These are phyloP conservation scores for Scheffersomyces coipomensis DNA, from an alignment of 805 yeast genomes.

Conservation along the genomic window DNA sequence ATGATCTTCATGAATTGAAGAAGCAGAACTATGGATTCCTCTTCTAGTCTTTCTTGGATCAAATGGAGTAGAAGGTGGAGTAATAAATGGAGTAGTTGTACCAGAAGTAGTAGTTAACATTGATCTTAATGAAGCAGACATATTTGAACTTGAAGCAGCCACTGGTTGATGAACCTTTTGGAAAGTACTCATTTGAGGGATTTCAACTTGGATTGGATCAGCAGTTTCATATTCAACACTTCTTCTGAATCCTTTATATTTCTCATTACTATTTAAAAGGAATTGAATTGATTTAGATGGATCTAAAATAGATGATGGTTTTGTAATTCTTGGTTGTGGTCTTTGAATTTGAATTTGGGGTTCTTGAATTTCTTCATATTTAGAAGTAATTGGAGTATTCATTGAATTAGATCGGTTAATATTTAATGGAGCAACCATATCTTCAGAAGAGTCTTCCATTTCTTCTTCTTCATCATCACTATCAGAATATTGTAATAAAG, in stretches of 20 bases:
- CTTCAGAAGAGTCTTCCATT: slow-evolving; percentile 13
- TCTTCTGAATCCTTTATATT: slow-evolving; percentile 44
- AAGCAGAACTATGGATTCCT: background rate
- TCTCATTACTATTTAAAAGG: slow-evolving; percentile 28
- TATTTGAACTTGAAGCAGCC: background rate
- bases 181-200: slow-evolving; percentile 13
- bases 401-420: slow-evolving; percentile 6
- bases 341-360: background rate
- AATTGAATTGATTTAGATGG: slow-evolving; percentile 16
- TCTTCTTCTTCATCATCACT: slow-evolving; percentile 10
- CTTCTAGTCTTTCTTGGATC: slow-evolving; percentile 19
- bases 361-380: background rate
- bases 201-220: slow-evolving; percentile 21
- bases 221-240: slow-evolving; percentile 16
- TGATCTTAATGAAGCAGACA: slow-evolving; percentile 5
- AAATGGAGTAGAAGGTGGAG: slow-evolving; percentile 6
- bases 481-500: slow-evolving; percentile 25
- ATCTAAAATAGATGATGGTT: slow-evolving; percentile 4
- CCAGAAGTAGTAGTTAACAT: slow-evolving; percentile 6
- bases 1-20: background rate
- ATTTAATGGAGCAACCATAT: slow-evolving; percentile 26
- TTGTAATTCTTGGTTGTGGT: slow-evolving; percentile 7
- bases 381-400: background rate
- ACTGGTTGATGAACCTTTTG: slow-evolving; percentile 4
- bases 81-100: background rate